Evolutionary conservation across 306 rosid genomes (phyloP).

Genomic region (Cyamopsis tetragonoloba): DNA sequence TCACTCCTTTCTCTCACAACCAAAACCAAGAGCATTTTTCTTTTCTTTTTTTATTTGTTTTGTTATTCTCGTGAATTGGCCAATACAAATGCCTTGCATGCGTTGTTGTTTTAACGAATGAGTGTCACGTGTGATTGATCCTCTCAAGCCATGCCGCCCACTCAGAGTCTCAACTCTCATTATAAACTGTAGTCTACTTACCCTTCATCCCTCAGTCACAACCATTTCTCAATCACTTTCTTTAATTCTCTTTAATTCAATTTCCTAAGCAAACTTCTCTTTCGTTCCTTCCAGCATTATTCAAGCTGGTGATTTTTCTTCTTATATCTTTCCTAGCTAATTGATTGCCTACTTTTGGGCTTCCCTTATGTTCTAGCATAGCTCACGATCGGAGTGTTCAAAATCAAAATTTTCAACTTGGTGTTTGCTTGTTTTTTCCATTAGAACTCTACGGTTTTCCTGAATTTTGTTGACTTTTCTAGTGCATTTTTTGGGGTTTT

Average conservation of each 20-base stretch:
- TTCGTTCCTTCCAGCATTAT: background rate
- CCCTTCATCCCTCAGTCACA: background rate
- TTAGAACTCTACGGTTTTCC: too few species aligned
- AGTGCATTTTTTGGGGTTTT: too few species aligned
- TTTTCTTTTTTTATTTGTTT: too few species aligned
- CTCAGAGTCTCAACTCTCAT: background rate
- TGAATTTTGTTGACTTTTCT: too few species aligned
- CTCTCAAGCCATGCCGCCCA: background rate
- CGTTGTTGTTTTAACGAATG: too few species aligned
- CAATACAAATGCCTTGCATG: background rate
- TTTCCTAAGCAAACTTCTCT: too few species aligned
- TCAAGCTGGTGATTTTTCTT: background rate
- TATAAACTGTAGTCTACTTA: background rate
- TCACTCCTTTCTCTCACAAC: background rate
- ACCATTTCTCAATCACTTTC: too few species aligned
- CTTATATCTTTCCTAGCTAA: conserved; percentile 35
- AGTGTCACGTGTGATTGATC: conserved; percentile 13
- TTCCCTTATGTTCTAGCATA: too few species aligned
- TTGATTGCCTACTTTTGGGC: conserved; percentile 13
- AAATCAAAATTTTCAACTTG: background rate
- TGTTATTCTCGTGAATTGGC: background rate
- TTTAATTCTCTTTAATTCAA: too few species aligned
- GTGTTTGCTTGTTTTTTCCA: conserved; percentile 17
- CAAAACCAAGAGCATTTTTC: background rate
- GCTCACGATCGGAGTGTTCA: background rate